Evolutionary conservation across 2,329 filamentous ascomycete genomes (phyloP).

Genomic region (Aureobasidium sp.): DNA sequence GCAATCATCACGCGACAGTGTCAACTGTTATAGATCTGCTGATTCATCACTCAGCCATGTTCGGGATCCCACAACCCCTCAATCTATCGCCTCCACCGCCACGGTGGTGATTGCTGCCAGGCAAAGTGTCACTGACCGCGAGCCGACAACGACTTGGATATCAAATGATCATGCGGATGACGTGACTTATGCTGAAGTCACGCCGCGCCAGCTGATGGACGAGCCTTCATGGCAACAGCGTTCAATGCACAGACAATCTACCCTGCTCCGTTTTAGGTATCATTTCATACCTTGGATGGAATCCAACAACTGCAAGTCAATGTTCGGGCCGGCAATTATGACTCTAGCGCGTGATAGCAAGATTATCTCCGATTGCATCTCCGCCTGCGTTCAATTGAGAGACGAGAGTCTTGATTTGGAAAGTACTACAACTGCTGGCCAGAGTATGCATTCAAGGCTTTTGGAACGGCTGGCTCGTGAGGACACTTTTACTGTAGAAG

Average conservation of each 20-base stretch:
- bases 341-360: slow-evolving; percentile 2
- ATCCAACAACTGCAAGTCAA: neutral
- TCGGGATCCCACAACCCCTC: neutral
- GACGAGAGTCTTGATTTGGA: neutral
- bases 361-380: neutral
- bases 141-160: neutral
- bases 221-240: neutral
- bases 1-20: neutral
- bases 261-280: neutral
- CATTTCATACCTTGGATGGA: neutral
- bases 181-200: neutral
- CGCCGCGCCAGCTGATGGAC: neutral
- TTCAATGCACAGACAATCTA: neutral
- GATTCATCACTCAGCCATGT: neutral
- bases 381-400: neutral
- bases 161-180: neutral
- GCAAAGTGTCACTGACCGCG: neutral
- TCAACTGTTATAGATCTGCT: neutral
- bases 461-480: neutral
- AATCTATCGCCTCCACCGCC: neutral
- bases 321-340: neutral
- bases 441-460: neutral
- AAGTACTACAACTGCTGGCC: neutral
- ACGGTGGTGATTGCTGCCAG: neutral
- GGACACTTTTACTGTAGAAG: neutral